A percentile compares a stretch with the other conserved stretches of the same genome.
These are phyloP conservation scores for Xylariaceae sp. DNA, from an alignment of 2,329 filamentous ascomycete species.

Conservation along the genomic window DNA sequence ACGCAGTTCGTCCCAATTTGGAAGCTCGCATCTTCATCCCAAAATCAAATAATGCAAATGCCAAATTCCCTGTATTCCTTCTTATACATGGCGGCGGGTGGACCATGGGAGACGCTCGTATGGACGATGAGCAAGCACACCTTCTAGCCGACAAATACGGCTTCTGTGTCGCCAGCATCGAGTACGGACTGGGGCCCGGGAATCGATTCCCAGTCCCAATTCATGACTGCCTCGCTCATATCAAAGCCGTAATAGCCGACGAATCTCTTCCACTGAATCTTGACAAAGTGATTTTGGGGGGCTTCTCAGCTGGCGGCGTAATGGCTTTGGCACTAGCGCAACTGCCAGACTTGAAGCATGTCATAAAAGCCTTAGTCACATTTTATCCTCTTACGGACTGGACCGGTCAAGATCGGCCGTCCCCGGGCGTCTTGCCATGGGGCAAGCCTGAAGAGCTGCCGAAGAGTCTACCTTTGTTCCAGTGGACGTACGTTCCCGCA, in stretches of 20 bases:
- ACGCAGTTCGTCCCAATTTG: background rate
- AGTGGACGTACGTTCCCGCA: background rate
- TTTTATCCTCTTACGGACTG: background rate
- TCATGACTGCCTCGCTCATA: background rate
- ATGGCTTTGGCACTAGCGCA: background rate
- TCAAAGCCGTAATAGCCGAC: background rate
- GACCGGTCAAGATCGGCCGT: background rate
- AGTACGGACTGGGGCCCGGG: background rate
- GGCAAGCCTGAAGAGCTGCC: background rate
- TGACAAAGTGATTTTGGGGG: background rate
- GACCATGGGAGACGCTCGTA: background rate
- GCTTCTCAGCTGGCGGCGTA: background rate
- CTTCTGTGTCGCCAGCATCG: background rate
- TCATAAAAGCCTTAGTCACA: background rate
- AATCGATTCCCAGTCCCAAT: background rate
- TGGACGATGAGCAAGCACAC: background rate
- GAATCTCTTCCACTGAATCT: background rate
- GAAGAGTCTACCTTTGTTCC: background rate
- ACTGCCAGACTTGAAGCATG: background rate
- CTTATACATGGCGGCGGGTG: background rate
- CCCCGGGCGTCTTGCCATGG: background rate
- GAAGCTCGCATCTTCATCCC: background rate
- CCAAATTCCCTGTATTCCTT: background rate
- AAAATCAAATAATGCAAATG: background rate
- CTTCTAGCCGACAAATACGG: background rate